Base-by-base conservation (phyloP, 768 basidiomycete genomes). In the Pisolithus microcarpus region DNA sequence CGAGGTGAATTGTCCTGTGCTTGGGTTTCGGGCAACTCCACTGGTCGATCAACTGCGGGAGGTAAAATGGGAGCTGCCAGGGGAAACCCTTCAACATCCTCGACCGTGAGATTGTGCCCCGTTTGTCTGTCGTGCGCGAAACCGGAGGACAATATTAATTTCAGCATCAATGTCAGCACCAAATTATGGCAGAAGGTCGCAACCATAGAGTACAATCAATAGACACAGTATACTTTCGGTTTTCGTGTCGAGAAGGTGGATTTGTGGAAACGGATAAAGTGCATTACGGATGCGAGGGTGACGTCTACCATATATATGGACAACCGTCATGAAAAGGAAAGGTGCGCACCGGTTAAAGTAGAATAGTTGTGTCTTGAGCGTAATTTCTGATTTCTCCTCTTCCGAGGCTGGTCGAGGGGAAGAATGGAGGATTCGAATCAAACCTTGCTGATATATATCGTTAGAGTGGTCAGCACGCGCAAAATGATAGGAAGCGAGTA, bases 341-440 rank as follows among this genome's bases (percentile, higher is more conserved):
- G 43, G 48, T 48, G 48, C 68, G 49, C 51, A 79, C 81, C 70
- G 70, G 66, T 86, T 88, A 65, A 87, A 89, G 67, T 86, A 89
- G 61, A 85, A 89, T 0, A 87, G 73, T 16, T 78, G 72, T 1
- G 79, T 78, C 37, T 74, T 74, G 9, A 77, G 72, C 31, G 82
- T 52, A 28, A 79, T 66, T 23, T 80, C 75, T 13, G 76, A 74
- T 50, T 59, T 66, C 31, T 75, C 70, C 18, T 71, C 72, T 7
- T 70, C 62, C 1, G 73, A 51, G 28, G 8, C 69, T 60, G 31
- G 75, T 54, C 3, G 73, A 39, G 34, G 10, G 26, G 48, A 63
- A 11, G 71, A 71, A 13, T 70, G 63, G 6, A 82, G 55, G 28
- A 88, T 76, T 50, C 74, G 77, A 53, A 74, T 72, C 38, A 87